Evolutionary conservation across 1,284 basidiomycete genomes (phyloP).

Genomic region (Malassezia globosa): DNA sequence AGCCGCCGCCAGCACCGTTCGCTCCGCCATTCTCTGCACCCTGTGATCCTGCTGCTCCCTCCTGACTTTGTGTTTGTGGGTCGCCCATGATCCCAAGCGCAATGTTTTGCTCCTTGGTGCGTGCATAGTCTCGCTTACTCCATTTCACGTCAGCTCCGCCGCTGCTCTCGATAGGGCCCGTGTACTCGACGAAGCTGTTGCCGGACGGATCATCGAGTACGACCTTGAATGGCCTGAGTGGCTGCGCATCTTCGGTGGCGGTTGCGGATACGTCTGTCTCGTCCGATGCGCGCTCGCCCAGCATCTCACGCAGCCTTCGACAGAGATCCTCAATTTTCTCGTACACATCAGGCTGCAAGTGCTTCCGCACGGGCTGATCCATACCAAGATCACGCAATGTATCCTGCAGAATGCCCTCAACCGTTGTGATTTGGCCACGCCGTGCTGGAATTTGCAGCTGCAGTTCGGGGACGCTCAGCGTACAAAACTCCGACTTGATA

Average conservation of each 20-base stretch:
- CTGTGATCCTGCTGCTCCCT: no score
- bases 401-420: constrained; percentile 83
- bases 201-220: constrained; percentile 85
- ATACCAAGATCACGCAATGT: constrained; percentile 68
- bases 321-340: constrained; percentile 69
- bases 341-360: constrained; percentile 67
- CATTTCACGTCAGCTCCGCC: constrained; percentile 75
- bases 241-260: constrained; percentile 32
- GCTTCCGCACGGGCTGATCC: constrained; percentile 74
- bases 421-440: constrained; percentile 83
- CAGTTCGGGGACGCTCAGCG: constrained; percentile 73
- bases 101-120: constrained; percentile 74
- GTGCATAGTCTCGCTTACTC: constrained; percentile 74
- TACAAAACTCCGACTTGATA: constrained; percentile 75
- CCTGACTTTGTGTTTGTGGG: no score
- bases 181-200: constrained; percentile 63
- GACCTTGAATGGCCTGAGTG: constrained; percentile 68
- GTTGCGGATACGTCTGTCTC: constrained; percentile 39
- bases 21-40: constrained; percentile 38
- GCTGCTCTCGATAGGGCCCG: constrained; percentile 26
- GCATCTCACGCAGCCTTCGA: constrained; percentile 57
- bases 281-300: constrained; percentile 50
- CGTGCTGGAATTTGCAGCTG: constrained; percentile 75
- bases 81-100: constrained; percentile 59
- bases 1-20: constrained; percentile 41